Evolutionary conservation across 2,329 filamentous ascomycete species (phyloP).

Genomic region (Achaetomium macrosporum): DNA sequence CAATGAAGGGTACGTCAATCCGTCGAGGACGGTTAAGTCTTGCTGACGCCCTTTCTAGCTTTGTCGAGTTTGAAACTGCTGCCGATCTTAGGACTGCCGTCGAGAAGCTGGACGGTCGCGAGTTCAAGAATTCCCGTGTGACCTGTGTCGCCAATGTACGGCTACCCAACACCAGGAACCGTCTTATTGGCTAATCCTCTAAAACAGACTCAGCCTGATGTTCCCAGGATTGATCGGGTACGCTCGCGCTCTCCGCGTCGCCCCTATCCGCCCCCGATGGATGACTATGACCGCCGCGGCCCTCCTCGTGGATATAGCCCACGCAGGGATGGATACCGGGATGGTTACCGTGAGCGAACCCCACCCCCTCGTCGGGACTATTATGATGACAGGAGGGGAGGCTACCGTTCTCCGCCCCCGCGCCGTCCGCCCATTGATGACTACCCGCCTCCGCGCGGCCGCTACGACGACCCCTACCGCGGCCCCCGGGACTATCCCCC

Average conservation of each 20-base stretch:
- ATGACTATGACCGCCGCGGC: conserved; percentile 80
- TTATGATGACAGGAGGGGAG: conserved; percentile 70
- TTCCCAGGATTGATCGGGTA: conserved; percentile 63
- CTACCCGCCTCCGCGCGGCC: conserved; percentile 60
- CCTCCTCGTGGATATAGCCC: conserved; percentile 78
- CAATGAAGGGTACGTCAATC: conserved; percentile 73
- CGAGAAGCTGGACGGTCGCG: conserved; percentile 86
- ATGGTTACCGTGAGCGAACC: conserved; percentile 83
- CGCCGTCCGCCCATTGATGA: conserved; percentile 67
- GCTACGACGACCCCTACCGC: conserved; percentile 74
- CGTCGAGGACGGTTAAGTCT: not conserved
- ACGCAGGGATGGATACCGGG: conserved; percentile 57
- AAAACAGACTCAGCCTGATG: conserved; percentile 24
- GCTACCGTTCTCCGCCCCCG: conserved; percentile 69
- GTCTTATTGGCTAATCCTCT: conserved; percentile 8
- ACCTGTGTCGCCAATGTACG: conserved; percentile 83
- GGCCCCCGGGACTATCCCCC: conserved; percentile 55
- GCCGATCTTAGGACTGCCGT: conserved; percentile 85
- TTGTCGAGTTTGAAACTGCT: conserved; percentile 95
- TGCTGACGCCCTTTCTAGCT: conserved; percentile 48
- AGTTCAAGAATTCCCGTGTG: conserved; percentile 87
- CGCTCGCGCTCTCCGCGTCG: conserved; percentile 72
- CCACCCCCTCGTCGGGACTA: conserved; percentile 67
- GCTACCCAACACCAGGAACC: conserved; percentile 24
- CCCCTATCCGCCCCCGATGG: conserved; percentile 60